These are phyloP conservation scores for Fusarium napiforme DNA, from an alignment of 2,329 filamentous ascomycete genomes.

Conservation along the genomic window DNA sequence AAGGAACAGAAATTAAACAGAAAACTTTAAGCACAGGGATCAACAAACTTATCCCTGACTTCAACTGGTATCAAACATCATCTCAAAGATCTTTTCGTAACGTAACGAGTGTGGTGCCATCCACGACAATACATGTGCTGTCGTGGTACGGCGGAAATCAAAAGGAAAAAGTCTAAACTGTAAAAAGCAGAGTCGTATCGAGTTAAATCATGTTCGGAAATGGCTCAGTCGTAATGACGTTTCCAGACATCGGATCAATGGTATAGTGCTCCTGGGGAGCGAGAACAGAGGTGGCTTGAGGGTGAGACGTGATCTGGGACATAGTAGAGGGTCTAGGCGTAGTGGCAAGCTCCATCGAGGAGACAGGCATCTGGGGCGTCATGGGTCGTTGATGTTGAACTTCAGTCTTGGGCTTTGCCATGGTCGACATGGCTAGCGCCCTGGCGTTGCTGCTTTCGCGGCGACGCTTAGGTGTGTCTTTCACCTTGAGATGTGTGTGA, in stretches of 20 bases:
- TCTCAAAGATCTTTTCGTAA: constrained; percentile 43
- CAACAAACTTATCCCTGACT: constrained; percentile 19
- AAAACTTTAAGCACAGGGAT: constrained; percentile 29
- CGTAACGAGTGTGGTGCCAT: constrained; percentile 44
- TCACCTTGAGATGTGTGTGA: constrained; percentile 77
- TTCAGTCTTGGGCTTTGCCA: constrained; percentile 61
- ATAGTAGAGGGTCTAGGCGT: constrained; percentile 45
- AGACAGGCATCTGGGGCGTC: constrained; percentile 44
- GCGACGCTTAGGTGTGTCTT: constrained; percentile 75
- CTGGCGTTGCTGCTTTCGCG: constrained; percentile 69
- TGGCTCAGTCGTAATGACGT: constrained; percentile 42
- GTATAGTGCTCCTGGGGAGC: constrained; percentile 33
- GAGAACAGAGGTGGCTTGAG: constrained; percentile 40
- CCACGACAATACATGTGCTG: constrained; percentile 38
- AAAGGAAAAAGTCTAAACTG: constrained; percentile 33
- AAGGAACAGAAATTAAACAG: constrained; percentile 37
- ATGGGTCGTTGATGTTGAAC: constrained; percentile 51
- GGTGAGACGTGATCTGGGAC: constrained; percentile 45
- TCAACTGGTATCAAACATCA: constrained; percentile 43
- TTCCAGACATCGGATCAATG: constrained; percentile 38
- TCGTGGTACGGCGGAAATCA: constrained; percentile 37
- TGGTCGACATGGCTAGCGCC: constrained; percentile 53
- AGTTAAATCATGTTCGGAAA: constrained; percentile 47
- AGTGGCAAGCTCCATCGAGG: constrained; percentile 38
- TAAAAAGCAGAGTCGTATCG: constrained; percentile 29